These are phyloP conservation scores for Cyanophora paradoxa DNA, from an alignment of 78 protist genomes.

Conservation along the genomic window DNA sequence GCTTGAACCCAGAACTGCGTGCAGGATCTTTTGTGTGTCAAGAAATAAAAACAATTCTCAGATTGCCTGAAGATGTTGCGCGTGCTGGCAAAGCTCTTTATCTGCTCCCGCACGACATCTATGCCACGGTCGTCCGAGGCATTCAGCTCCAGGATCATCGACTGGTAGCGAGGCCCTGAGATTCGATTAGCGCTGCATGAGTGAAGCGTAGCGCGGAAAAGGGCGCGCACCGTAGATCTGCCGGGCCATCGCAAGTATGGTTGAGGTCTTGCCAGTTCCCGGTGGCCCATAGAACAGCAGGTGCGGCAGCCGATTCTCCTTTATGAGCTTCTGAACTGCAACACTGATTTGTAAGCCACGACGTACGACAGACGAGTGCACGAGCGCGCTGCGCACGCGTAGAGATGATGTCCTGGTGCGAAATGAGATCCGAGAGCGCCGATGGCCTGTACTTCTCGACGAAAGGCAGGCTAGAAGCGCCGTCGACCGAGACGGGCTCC, in stretches of 20 bases:
- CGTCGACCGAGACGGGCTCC: background rate
- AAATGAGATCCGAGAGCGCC: slow-evolving; percentile 41
- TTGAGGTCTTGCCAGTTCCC: slow-evolving; percentile 99
- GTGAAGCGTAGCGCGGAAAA: background rate
- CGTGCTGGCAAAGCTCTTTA: slow-evolving; percentile 76
- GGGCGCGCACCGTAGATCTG: background rate
- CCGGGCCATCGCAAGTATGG: slow-evolving; percentile 87
- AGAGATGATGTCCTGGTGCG: slow-evolving; percentile 70
- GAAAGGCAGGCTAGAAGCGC: slow-evolving; percentile 44
- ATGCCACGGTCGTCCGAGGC: slow-evolving; percentile 98
- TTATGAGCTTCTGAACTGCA: slow-evolving; percentile 41
- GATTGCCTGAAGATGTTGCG: slow-evolving; percentile 22
- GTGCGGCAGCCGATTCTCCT: slow-evolving; percentile 72
- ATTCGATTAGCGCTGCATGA: background rate
- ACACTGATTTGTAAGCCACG: background rate
- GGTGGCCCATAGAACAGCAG: slow-evolving; percentile 95
- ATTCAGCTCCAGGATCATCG: slow-evolving; percentile 74
- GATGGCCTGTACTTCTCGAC: slow-evolving; percentile 85
- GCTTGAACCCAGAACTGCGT: slow-evolving; percentile 40
- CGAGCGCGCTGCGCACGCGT: slow-evolving; percentile 28
- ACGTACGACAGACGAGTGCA: background rate
- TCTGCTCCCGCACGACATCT: slow-evolving; percentile 75
- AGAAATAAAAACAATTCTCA: background rate
- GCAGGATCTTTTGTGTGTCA: background rate
- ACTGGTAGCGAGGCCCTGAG: background rate